These are phyloP conservation scores for Ambrosia hybrid DNA, from an alignment of 140 eudicot species.

Conservation along the genomic window DNA sequence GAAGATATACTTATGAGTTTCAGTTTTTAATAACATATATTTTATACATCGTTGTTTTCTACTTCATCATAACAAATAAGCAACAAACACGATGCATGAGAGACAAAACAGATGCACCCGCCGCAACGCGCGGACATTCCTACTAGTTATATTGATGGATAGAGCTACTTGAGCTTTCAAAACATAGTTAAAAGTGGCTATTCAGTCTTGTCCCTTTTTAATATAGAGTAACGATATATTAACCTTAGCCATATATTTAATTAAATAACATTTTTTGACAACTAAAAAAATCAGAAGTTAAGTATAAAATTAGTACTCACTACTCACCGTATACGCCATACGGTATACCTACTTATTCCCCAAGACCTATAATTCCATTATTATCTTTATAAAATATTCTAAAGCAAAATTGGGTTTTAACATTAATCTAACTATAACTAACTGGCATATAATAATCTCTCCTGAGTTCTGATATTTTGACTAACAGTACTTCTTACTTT, in stretches of 20 bases:
- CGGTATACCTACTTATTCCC: not conserved
- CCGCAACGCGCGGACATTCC: too few species aligned
- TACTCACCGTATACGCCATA: not conserved
- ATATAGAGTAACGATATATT: not conserved
- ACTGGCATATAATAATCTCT: too few species aligned
- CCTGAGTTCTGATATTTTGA: too few species aligned
- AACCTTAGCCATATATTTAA: not conserved
- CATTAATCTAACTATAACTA: too few species aligned
- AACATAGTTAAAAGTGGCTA: not conserved
- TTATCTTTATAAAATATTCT: not conserved
- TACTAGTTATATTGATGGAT: not conserved
- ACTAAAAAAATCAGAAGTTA: not conserved
- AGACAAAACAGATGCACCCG: too few species aligned
- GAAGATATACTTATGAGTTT: too few species aligned
- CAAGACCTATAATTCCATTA: not conserved
- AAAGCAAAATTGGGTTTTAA: too few species aligned
- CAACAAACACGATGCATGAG: too few species aligned
- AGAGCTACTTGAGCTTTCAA: not conserved
- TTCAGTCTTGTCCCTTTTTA: not conserved
- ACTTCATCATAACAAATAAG: too few species aligned
- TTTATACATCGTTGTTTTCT: too few species aligned
- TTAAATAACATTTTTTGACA: not conserved
- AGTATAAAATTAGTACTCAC: not conserved
- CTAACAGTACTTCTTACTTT: too few species aligned
- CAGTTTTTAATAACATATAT: too few species aligned